A percentile compares a stretch with the other conserved stretches of the same genome.
Conservation (phyloP, 2,329 filamentous ascomycete genomes). For the Exserohilum rostratum region DNA sequence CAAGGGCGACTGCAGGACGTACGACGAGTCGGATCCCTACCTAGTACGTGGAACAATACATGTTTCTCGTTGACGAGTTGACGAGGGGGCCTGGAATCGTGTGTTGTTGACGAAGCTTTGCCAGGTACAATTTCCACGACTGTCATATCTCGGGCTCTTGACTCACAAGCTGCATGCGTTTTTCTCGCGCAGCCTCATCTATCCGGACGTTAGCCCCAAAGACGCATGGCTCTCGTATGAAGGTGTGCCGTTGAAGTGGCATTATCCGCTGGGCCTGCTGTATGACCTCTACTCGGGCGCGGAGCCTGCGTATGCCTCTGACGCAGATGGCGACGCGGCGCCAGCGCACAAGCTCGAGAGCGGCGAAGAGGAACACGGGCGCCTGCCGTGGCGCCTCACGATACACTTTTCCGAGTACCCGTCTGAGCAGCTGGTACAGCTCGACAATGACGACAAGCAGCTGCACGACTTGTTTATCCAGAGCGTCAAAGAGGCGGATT, state of each 20-base stretch:
- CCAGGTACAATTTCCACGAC: conserved; percentile 65
- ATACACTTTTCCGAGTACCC: conserved; percentile 67
- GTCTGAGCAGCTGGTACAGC: conserved; percentile 62
- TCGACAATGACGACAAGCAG: conserved; percentile 61
- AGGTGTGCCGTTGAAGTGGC: conserved; percentile 72
- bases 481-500: conserved; percentile 81
- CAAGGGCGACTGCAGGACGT: conserved; percentile 65
- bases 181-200: conserved; percentile 64
- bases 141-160: conserved; percentile 72
- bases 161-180: conserved; percentile 67
- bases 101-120: conserved; percentile 7
- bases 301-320: conserved; percentile 50
- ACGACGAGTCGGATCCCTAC: conserved; percentile 66
- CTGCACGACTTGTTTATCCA: conserved; percentile 72
- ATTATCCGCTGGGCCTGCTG: conserved; percentile 71
- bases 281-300: conserved; percentile 71
- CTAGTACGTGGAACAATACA: conserved; percentile 53
- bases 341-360: conserved; percentile 22
- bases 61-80: background rate
- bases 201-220: conserved; percentile 59
- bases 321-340: conserved; percentile 9
- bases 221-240: conserved; percentile 71
- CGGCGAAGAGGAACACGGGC: conserved; percentile 23
- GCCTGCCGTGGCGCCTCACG: conserved; percentile 67
- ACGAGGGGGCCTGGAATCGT: background rate